phyloP scores from a whole-genome alignment of 2,329 filamentous ascomycete species.

The Epichloe hybrida region DNA sequence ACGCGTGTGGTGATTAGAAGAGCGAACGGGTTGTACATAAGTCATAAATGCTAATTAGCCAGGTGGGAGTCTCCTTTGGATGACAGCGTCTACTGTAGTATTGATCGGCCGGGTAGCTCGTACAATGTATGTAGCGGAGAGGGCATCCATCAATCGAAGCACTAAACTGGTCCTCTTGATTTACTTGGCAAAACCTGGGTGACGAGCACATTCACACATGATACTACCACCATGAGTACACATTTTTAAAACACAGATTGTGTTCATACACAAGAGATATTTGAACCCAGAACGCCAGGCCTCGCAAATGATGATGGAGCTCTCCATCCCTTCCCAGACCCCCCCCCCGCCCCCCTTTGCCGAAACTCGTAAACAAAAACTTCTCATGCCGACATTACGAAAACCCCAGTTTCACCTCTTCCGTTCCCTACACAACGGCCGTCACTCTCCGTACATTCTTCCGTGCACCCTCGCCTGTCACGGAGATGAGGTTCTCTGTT shows the following conservation, averaged over 20 bases:
- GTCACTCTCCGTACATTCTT: conserved; percentile 69
- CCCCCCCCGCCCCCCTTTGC: not conserved
- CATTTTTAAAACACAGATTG: too few species aligned
- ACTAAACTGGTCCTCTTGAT: too few species aligned
- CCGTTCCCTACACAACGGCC: conserved; percentile 22
- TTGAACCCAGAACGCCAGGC: not conserved
- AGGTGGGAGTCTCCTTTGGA: too few species aligned
- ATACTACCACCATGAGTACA: too few species aligned
- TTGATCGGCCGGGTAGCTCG: not conserved
- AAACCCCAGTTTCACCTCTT: not conserved
- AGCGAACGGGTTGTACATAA: too few species aligned
- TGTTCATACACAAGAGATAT: not conserved
- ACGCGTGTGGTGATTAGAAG: conserved; percentile 32
- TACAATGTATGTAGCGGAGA: not conserved
- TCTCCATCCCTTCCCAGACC: not conserved
- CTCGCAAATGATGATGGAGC: not conserved
- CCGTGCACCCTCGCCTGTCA: conserved; percentile 73
- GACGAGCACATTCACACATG: too few species aligned
- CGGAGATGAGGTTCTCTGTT: conserved; percentile 67
- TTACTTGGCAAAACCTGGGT: too few species aligned
- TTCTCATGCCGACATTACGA: not conserved
- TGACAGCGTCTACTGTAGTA: too few species aligned
- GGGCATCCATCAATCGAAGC: too few species aligned
- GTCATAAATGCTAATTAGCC: too few species aligned
- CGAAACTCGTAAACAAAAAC: not conserved